Percentiles rank a stretch among this genome's conserved stretches.
Evolutionary conservation across 1,139 yeast genomes (phyloP).

Genomic region (Magnusiomyces clavatus): DNA sequence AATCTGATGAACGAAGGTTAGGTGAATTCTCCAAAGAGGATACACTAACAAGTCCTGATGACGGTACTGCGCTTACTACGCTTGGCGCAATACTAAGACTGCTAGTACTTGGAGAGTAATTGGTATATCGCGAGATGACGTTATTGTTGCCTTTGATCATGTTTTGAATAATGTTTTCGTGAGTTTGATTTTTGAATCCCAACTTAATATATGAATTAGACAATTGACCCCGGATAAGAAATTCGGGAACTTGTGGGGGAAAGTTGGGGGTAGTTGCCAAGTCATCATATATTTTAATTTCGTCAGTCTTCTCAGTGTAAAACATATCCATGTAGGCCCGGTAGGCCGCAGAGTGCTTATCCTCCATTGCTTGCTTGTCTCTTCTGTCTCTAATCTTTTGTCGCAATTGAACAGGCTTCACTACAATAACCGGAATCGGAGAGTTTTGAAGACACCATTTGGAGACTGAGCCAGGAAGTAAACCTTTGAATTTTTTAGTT

Average conservation of each 20-base stretch:
- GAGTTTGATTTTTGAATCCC: background rate
- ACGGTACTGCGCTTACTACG: too few species aligned
- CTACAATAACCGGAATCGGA: slow-evolving; percentile 60
- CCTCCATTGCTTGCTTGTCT: slow-evolving; percentile 26
- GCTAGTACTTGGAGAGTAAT: too few species aligned
- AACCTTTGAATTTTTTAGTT: slow-evolving; percentile 39
- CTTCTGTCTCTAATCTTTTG: slow-evolving; percentile 30
- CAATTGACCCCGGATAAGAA: background rate
- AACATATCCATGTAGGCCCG: slow-evolving; percentile 12
- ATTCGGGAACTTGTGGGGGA: background rate
- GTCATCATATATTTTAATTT: background rate
- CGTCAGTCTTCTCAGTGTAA: slow-evolving; percentile 1
- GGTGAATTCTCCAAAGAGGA: too few species aligned
- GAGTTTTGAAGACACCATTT: slow-evolving; percentile 62
- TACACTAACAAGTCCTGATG: too few species aligned
- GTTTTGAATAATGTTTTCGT: background rate
- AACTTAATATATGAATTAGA: background rate
- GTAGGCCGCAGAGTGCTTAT: slow-evolving; percentile 7
- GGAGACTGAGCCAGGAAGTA: slow-evolving; percentile 41
- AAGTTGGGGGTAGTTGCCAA: background rate
- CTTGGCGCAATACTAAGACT: too few species aligned
- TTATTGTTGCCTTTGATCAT: background rate
- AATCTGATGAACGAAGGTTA: too few species aligned
- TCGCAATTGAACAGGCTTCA: slow-evolving; percentile 47
- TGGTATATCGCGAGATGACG: background rate